Conservation (phyloP, 2,329 filamentous ascomycete genomes). For the Keithomyces neogunnii region DNA sequence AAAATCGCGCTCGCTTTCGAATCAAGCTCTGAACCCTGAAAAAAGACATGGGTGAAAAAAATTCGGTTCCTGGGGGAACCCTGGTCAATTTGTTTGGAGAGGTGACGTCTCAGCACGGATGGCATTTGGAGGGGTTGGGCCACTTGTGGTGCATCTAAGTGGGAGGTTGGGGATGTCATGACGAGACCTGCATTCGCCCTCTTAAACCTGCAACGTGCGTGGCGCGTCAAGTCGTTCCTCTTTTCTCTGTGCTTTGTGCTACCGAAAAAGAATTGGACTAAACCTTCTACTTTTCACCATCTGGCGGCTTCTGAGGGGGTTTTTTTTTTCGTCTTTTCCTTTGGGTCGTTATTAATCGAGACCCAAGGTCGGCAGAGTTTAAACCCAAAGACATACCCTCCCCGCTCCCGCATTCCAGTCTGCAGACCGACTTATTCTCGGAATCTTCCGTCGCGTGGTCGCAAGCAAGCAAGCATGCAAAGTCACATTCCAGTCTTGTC, state of each 20-base stretch:
- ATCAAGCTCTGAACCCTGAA: neutral
- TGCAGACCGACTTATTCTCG: neutral
- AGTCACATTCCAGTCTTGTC: slow-evolving; percentile 4
- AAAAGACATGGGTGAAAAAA: neutral
- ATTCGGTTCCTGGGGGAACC: neutral
- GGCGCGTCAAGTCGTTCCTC: neutral
- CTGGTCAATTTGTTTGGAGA: neutral
- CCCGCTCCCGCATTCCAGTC: slow-evolving; percentile 6
- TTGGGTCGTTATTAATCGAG: too few species aligned
- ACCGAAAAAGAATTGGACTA: too few species aligned
- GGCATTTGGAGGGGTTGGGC: slow-evolving; percentile 19
- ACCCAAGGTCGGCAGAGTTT: too few species aligned
- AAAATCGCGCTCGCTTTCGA: too few species aligned
- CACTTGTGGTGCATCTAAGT: slow-evolving; percentile 16
- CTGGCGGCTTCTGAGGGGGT: too few species aligned
- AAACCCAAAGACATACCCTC: neutral
- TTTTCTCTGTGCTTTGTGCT: neutral
- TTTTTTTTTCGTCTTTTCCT: too few species aligned
- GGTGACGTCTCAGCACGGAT: slow-evolving; percentile 3
- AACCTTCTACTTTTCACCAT: too few species aligned
- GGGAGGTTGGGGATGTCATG: slow-evolving; percentile 23
- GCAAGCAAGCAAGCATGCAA: slow-evolving; percentile 2
- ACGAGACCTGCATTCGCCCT: slow-evolving; percentile 2
- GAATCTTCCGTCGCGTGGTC: neutral
- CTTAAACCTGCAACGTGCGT: slow-evolving; percentile 3